Conservation (phyloP, 2,329 filamentous ascomycete species). For the Fusarium udum region DNA sequence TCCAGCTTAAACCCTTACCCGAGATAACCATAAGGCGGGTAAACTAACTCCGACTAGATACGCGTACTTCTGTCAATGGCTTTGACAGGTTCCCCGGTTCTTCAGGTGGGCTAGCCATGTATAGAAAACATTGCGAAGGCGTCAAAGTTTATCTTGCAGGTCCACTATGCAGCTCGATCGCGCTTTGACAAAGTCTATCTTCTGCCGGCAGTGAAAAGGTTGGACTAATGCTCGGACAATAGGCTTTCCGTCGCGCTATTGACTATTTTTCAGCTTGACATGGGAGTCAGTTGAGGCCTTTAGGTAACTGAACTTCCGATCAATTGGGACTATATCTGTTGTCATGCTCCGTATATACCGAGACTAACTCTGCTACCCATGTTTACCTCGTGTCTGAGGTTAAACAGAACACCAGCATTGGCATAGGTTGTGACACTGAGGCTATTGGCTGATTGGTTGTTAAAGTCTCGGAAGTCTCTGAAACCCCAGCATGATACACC, state of each 20-base stretch:
- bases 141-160: not conserved
- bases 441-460: accelerated
- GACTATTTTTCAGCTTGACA: not conserved
- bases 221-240: not conserved
- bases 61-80: no score
- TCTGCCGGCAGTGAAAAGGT: not conserved
- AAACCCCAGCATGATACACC: accelerated
- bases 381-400: no score
- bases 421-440: no score
- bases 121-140: not conserved
- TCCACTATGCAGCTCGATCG: not conserved
- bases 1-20: no score
- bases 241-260: not conserved
- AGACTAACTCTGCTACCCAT: not conserved
- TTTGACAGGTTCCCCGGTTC: not conserved
- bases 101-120: not conserved
- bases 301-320: accelerated
- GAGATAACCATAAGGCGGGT: not conserved
- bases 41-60: not conserved
- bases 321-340: not conserved
- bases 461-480: not conserved
- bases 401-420: accelerated
- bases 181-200: not conserved
- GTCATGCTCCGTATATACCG: no score
- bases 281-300: no score